Base-by-base conservation (phyloP, 1,284 basidiomycete genomes). In the Trichosporon asahii region DNA sequence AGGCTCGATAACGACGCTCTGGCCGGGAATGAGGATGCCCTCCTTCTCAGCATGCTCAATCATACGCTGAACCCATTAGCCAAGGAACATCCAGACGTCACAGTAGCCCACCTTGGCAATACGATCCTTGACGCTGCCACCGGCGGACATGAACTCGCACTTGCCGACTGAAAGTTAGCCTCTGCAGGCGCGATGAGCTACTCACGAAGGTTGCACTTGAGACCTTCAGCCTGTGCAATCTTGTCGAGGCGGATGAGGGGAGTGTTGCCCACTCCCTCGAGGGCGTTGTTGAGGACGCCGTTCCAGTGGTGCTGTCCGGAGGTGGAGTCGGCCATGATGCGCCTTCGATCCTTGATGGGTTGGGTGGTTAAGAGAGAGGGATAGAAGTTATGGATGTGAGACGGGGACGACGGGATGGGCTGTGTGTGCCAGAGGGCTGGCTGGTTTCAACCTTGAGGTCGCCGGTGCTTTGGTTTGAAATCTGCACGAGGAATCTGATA, bases 41-140 rank as follows among this genome's bases (percentile, higher is more conserved):
- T 93, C 90, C 71, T 87, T 87, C 85, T 99, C 96, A 6, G 96
- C 96, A 27, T 90, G 88, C 75, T 94, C 90, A 1, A 98, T 89
- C 96, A 99, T 99, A n/a, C 93, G 89, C 82, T 83, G 69, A 5
- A 27, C 15, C 31, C 5, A 31, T 55, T 35, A 68, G 68, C 25
- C 25, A 23, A 11, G 37, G 2, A 4, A 75, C 37, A 25, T 25
- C 29, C 49, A 2, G 8, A 75, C 37, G 40, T 25, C 29, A 61
- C 37, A 21, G 27, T 15, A 53, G 68, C 70, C 46, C 27, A 86
- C 86, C 76, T 95, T 95, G 27, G 94, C 94, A 72, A 98, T 97
- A 71, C 95, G 87, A 81, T 98, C 96, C 85, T 99, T 99, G 74
- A 98, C 91, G 3, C 92, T 94, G 1, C 96, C 96, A 12, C 96